Conservation (phyloP, 495 filamentous ascomycete species). For the Annulohypoxylon bovei region DNA sequence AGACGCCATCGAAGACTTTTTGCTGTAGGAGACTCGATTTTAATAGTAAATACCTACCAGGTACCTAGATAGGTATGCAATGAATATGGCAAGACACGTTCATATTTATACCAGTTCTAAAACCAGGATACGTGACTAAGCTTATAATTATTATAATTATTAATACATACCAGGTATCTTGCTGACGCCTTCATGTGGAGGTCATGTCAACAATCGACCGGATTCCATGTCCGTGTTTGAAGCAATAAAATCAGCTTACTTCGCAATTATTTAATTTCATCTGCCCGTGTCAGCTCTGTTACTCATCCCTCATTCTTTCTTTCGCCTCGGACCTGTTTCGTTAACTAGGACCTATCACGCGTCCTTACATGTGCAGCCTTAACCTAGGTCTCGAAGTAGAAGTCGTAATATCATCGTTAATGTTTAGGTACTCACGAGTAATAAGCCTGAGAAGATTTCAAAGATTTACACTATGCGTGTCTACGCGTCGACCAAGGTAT, state of each 20-base stretch:
- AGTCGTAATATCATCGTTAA: too few species aligned
- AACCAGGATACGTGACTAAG: too few species aligned
- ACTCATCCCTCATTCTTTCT: neutral
- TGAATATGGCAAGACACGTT: too few species aligned
- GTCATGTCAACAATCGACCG: neutral
- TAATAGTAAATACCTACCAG: neutral
- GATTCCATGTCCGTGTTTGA: neutral
- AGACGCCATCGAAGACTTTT: neutral
- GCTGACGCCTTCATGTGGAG: neutral
- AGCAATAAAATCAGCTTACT: slow-evolving; percentile 16
- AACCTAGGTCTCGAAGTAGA: too few species aligned
- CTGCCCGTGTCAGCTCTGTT: neutral
- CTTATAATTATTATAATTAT: too few species aligned
- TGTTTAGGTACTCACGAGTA: too few species aligned
- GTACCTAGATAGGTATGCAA: too few species aligned
- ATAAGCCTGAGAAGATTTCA: too few species aligned
- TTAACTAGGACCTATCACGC: neutral
- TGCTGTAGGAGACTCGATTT: neutral
- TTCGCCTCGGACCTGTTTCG: neutral
- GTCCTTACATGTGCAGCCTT: neutral
- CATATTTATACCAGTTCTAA: too few species aligned
- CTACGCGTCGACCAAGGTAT: too few species aligned
- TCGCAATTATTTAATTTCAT: neutral
- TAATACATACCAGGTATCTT: neutral
- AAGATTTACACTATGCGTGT: too few species aligned